Evolutionary conservation across 2,329 filamentous ascomycete genomes (phyloP).

Genomic region (Diplodia scrobiculata): DNA sequence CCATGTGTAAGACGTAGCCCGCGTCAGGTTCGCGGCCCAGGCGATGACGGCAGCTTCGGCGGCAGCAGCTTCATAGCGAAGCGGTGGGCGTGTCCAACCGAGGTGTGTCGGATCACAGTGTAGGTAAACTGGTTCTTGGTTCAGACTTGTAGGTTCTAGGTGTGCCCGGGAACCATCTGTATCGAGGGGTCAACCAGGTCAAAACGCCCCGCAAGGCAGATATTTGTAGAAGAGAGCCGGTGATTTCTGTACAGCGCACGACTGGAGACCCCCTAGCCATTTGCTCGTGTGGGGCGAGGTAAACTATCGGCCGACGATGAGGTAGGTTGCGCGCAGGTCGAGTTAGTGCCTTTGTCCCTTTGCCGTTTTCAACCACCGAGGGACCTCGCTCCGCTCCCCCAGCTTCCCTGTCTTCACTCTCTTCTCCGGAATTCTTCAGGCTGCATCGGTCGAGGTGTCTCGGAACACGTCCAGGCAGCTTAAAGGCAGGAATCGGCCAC

Average conservation of each 20-base stretch:
- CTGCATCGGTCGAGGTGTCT: conserved; percentile 13
- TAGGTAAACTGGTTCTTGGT: neutral
- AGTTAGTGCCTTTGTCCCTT: conserved; percentile 18
- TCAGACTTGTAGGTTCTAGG: neutral
- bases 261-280: neutral
- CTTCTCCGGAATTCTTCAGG: neutral
- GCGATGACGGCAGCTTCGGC: neutral
- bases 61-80: neutral
- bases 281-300: neutral
- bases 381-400: neutral
- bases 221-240: neutral
- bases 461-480: neutral
- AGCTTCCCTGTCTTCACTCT: neutral
- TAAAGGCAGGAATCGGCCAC: conserved; percentile 2
- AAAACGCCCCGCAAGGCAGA: neutral
- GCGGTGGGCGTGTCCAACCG: too few species aligned
- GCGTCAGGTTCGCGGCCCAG: neutral
- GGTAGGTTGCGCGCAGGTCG: conserved; percentile 1
- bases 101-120: neutral
- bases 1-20: conserved; percentile 4
- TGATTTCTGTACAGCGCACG: neutral
- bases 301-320: neutral
- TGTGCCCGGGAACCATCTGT: neutral
- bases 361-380: conserved; percentile 29
- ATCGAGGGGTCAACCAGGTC: neutral